Base-by-base conservation (phyloP, 805 yeast genomes). In the Ogataea zsoltii region DNA sequence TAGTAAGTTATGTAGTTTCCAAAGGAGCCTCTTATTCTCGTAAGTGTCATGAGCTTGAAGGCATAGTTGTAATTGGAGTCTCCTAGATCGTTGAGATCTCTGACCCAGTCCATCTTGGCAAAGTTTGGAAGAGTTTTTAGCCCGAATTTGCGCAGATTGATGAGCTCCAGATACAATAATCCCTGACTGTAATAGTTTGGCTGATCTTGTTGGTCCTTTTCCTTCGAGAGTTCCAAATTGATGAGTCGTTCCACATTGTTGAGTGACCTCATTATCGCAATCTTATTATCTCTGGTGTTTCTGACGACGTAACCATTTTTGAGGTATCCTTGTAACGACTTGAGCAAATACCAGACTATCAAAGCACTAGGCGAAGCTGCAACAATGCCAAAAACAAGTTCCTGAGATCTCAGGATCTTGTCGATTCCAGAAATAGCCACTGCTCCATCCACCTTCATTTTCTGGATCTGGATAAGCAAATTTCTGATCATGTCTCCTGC, bases 361-460 rank as follows among this genome's bases (percentile, higher is more conserved):
- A 88, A 54, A 17, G 80, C 55, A 41, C 92, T 77, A 0, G 99
- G 99, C 15, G 91, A 78, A 3, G 94, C 83, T 1, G 97, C 96
- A 19, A 94, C 86, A 17, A 88, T 70, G 1, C 96, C 97, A 69
- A 92, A 88, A n/a, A 94, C 94, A 44, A 92, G 76, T 62, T 94
- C 96, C 68, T 92, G 99, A 41, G 94, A 84, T 63, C 89, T 85
- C 36, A 94, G 74, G 53, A 92, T 70, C 61, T 87, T 84, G 66
- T 94, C 98, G 50, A 94, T 91, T 7, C 98, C 98, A 55, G 77
- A 80, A 49, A 92, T 77, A 0, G 97, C 98, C 4, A 90, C 70
- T 30, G 87, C 90, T 7, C 96, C 96, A 63, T 92, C 99, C 6
- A 94, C 97, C 66, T 92, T 92, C 11, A 96, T 85, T 67, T 94